A percentile compares a stretch with the other conserved stretches of the same genome.
Conservation (phyloP, 2,329 filamentous ascomycete genomes). For the Botrytis squamosa region DNA sequence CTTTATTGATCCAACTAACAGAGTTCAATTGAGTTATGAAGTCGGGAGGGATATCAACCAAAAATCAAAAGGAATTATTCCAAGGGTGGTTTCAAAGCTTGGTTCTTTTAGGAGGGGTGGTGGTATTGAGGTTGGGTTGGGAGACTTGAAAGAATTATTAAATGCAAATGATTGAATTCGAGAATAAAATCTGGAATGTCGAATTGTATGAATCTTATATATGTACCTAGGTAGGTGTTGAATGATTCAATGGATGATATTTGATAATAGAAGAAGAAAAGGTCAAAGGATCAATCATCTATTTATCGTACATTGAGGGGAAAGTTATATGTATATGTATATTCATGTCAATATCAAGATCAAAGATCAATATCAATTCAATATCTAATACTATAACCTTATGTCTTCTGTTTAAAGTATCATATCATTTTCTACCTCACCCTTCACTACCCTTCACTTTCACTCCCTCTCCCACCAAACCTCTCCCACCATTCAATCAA, state of each 20-base stretch:
- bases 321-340: not conserved
- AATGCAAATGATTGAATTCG: not conserved
- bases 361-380: not conserved
- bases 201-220: not conserved
- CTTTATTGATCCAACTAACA: constrained; percentile 8
- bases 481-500: not conserved
- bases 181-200: not conserved
- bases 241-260: not conserved
- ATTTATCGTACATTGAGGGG: not conserved
- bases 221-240: not conserved
- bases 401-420: not conserved
- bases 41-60: not conserved
- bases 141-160: not conserved
- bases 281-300: not conserved
- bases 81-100: constrained; percentile 5
- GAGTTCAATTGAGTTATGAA: not conserved
- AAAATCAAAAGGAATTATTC: not conserved
- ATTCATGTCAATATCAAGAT: not conserved
- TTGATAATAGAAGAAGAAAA: not conserved
- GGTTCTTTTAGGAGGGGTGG: not conserved
- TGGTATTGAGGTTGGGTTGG: not conserved
- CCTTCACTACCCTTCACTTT: not conserved
- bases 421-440: not conserved
- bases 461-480: not conserved
- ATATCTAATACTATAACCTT: not conserved